Base-by-base conservation (phyloP, 495 filamentous ascomycete species). In the Lophium mytilinum region DNA sequence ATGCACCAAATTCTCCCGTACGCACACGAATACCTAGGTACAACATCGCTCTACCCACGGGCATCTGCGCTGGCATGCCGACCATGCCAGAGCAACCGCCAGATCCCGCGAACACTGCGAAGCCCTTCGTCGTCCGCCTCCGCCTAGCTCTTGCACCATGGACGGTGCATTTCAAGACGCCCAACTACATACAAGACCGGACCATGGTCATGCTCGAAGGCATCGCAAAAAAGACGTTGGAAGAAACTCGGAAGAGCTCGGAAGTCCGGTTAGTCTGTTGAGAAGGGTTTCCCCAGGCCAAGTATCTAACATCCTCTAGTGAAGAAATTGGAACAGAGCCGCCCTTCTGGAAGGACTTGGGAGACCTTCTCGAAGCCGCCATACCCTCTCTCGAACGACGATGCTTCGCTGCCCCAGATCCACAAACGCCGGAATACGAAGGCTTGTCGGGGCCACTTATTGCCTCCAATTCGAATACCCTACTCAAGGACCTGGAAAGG, bases 401-500 rank as follows among this genome's bases (percentile, higher is more conserved):
- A 14, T 69, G 57, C 46, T 72, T 73, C 53, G 65, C 66, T 37
- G 55, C 58, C 24, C 61, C 61, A 45, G 67, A 73, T 48, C 65
- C 71, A 12, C 56, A 55, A 35, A 55, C 59, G n/a, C 61, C 68
- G 2, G 69, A 69, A 55, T 72, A 71, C 43, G 69, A 69, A 37
- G 64, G 55, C 37, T 52, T 63, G 6, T 68, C 61, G 14, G 70
- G 69, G 0, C 62, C 64, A 14, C 71, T 93, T n/a, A 94, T 95
- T 59, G 83, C 86, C 33, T 81, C 81, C 63, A 88, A 93, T 65
- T 86, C 89, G 59, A 76, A 78, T 17, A 78, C 78, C 8, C 73
- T 95, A 48, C 83, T 88, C 63, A 86, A 88, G 58, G 89, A 95
- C 64, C 77, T 96, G 39, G 85, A 90, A 66, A 79, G 88, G 48